These are phyloP conservation scores for Chaetomium fimeti DNA, from an alignment of 495 filamentous ascomycete species.

Conservation along the genomic window DNA sequence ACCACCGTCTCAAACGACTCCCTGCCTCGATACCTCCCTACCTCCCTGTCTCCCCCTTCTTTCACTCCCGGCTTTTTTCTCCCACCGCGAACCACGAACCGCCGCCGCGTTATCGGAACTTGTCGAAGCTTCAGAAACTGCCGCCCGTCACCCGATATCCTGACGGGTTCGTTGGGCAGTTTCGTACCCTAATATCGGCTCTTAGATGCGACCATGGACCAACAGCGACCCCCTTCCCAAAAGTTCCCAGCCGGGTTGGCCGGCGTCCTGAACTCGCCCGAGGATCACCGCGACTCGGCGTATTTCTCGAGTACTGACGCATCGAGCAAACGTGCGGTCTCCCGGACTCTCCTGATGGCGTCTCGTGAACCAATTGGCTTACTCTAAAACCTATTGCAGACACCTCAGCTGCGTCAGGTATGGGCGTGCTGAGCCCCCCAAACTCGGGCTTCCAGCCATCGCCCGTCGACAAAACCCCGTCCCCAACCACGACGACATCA, in stretches of 20 bases:
- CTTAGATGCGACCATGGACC: conserved; percentile 32
- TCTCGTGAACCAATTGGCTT: conserved; percentile 21
- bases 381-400: conserved; percentile 35
- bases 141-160: not conserved
- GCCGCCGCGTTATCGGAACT: not conserved
- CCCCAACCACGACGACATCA: conserved; percentile 45
- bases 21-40: too few relatives aligned
- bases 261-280: conserved; percentile 50
- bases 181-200: not conserved
- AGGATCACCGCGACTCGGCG: conserved; percentile 54
- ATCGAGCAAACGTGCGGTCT: conserved; percentile 54
- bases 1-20: not conserved
- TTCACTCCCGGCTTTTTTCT: not conserved
- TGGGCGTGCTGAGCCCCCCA: conserved; percentile 41
- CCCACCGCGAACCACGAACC: not conserved
- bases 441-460: conserved; percentile 45
- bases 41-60: not conserved
- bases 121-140: not conserved
- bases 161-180: conserved; percentile 1
- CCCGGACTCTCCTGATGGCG: conserved; percentile 10
- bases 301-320: conserved; percentile 56
- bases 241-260: conserved; percentile 51
- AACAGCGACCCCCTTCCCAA: conserved; percentile 43
- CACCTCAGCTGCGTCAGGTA: conserved; percentile 51
- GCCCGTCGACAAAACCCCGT: conserved; percentile 53